Evolutionary conservation across 2,329 filamentous ascomycete genomes (phyloP), one percentile per base, ranked within the genome.

Genomic region (Fusarium proliferatum): DNA sequence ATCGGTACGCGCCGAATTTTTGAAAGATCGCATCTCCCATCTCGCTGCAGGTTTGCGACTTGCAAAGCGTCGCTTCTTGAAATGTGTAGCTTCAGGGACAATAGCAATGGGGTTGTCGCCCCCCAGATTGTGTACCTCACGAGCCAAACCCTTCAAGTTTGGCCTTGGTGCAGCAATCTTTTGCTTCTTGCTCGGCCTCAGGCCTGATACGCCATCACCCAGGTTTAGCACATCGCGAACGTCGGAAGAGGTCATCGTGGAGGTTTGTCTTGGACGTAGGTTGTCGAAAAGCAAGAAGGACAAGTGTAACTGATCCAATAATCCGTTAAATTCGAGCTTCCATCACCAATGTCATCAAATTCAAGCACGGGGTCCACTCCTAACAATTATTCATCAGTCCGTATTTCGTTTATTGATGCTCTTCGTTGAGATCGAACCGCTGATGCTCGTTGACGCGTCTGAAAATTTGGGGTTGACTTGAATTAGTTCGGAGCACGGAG

Each of bases 221-320:
- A 97, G 87, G 82, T 95, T 94, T 79, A 97, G 90, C 80, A 97
- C 94, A 82, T 97, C 94, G 85, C 93, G 94, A 77, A 97, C 90
- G 87, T 97, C 94, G 81, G 91, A 89, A 72, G 92, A 92, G 69
- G 92, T 88, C 91, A 94, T 94, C 73, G 78, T 86, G 78, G 74
- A 73, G 64, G 75, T 65, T 67, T 73, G 61, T 58, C 67, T 67
- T 67, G 33, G 69, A 42, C 21, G 17, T 33, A 28, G 42, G 51
- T 16, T 39, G 23, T 61, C 46, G 39, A 41, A 33, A 57, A 34
- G 45, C 46, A 48, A 36, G 55, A 38, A 42, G 39, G 23, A 9
- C n/a, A 41, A 45, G 33, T 43, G 39, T 46, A 23, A 28, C 55
- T 46, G 33, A 58, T 69, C 58, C 66, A 53, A 46, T 39, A 23